phyloP scores from a whole-genome alignment of 2,329 filamentous ascomycete genomes.

The Penicillium sp. region DNA sequence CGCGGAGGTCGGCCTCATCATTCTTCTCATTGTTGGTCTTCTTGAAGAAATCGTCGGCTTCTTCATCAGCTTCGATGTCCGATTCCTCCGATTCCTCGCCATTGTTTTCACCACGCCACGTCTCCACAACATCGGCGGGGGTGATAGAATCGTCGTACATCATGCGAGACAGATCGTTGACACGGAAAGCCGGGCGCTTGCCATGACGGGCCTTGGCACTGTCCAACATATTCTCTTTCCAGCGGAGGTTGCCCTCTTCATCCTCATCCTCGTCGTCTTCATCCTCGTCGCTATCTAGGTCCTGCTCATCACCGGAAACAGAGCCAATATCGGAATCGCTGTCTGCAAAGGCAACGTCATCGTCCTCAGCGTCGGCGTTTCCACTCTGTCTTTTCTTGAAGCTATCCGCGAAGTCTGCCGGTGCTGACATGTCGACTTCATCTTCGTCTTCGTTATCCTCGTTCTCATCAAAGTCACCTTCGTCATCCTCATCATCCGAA shows the following conservation, averaged over 20 bases:
- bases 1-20: slow-evolving; percentile 67
- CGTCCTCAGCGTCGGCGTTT: slow-evolving; percentile 58
- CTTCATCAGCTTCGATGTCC: slow-evolving; percentile 58
- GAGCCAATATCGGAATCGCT: slow-evolving; percentile 96
- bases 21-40: slow-evolving; percentile 53
- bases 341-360: slow-evolving; percentile 87
- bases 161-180: slow-evolving; percentile 78
- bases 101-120: slow-evolving; percentile 72
- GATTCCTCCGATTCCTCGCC: slow-evolving; percentile 59
- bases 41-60: slow-evolving; percentile 67
- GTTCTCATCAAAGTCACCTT: slow-evolving; percentile 55
- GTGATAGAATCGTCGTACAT: slow-evolving; percentile 84
- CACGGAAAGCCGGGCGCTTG: slow-evolving; percentile 70
- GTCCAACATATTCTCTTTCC: slow-evolving; percentile 84
- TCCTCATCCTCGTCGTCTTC: slow-evolving; percentile 56
- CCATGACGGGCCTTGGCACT: slow-evolving; percentile 72
- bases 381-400: slow-evolving; percentile 51
- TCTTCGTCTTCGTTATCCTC: slow-evolving; percentile 41
- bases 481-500: slow-evolving; percentile 52
- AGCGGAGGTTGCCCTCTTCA: slow-evolving; percentile 72
- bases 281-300: slow-evolving; percentile 51
- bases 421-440: slow-evolving; percentile 39
- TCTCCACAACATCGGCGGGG: slow-evolving; percentile 71
- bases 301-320: slow-evolving; percentile 65
- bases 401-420: slow-evolving; percentile 44